Conservation (phyloP, 2,329 filamentous ascomycete genomes). For the Sporothrix schenckii region DNA sequence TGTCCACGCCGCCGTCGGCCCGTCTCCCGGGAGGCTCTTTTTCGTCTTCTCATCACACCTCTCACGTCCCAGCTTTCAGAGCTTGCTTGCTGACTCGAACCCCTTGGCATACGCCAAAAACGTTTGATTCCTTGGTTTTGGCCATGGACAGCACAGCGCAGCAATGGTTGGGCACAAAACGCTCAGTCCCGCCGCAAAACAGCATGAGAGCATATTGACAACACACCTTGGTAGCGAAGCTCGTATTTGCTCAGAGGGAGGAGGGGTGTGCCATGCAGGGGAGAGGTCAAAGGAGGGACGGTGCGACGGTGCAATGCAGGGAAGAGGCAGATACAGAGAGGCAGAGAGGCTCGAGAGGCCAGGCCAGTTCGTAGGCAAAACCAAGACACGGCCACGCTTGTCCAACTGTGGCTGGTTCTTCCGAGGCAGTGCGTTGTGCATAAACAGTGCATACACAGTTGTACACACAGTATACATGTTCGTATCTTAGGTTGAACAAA, state of each 20-base stretch:
- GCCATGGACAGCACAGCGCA: too few species aligned
- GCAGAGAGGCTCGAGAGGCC: neutral
- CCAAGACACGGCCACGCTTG: constrained; percentile 21
- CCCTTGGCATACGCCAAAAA: neutral
- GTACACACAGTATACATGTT: neutral
- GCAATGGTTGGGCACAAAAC: neutral
- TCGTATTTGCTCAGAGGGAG: constrained; percentile 7
- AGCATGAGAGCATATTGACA: neutral
- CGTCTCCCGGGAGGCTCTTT: neutral
- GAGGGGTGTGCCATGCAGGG: constrained; percentile 8
- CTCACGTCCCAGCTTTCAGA: neutral
- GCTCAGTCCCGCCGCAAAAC: neutral
- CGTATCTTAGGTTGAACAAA: neutral
- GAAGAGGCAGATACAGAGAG: neutral
- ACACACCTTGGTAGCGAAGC: constrained; percentile 6
- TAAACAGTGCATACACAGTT: neutral
- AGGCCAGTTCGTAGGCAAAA: neutral
- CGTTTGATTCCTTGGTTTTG: neutral
- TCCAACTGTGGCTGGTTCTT: constrained; percentile 20
- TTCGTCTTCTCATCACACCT: neutral
- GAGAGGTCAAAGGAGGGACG: neutral
- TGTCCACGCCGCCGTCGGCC: neutral
- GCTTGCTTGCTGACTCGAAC: constrained; percentile 4
- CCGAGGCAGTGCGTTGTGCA: neutral
- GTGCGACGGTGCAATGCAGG: constrained; percentile 1